These are phyloP conservation scores for Fraxinus dipetala DNA, from an alignment of 305 asterid species.

Conservation along the genomic window DNA sequence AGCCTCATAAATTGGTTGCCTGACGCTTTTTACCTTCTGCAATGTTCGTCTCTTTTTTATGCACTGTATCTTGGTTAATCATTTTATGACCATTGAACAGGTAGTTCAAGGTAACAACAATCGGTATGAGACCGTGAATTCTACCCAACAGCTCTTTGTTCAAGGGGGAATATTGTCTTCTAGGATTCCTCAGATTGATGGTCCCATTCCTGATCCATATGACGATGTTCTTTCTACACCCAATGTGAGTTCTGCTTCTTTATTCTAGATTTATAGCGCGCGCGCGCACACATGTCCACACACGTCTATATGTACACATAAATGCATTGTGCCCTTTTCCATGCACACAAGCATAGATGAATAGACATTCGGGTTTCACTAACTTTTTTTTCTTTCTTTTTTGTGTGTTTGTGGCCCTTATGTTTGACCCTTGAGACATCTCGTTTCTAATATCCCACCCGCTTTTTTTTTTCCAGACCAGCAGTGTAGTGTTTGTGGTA, in stretches of 20 bases:
- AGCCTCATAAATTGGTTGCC: not conserved
- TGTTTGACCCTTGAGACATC: not conserved
- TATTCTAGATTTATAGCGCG: not conserved
- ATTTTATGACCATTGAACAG: not conserved
- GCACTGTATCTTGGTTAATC: not conserved
- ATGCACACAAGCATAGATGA: not conserved
- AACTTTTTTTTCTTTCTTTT: not conserved
- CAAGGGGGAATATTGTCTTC: slow-evolving; percentile 33
- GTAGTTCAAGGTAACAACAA: not conserved
- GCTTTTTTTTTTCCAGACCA: not conserved
- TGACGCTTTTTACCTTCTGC: not conserved
- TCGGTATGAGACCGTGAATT: not conserved
- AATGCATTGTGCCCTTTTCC: not conserved
- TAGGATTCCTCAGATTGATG: slow-evolving; percentile 74
- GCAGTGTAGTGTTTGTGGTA: not conserved
- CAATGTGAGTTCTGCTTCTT: slow-evolving; percentile 48
- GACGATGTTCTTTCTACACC: slow-evolving; percentile 87
- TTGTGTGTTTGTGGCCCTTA: not conserved
- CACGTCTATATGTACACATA: not conserved
- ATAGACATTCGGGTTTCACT: not conserved
- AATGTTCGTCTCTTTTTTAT: not conserved
- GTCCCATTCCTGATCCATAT: slow-evolving; percentile 79
- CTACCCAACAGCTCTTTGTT: slow-evolving; percentile 27
- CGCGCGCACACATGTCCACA: not conserved
- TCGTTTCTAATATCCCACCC: not conserved